Evolutionary conservation across 768 basidiomycete species (phyloP), one percentile per base, ranked within the genome.

Genomic region (Lactarius evosmus): DNA sequence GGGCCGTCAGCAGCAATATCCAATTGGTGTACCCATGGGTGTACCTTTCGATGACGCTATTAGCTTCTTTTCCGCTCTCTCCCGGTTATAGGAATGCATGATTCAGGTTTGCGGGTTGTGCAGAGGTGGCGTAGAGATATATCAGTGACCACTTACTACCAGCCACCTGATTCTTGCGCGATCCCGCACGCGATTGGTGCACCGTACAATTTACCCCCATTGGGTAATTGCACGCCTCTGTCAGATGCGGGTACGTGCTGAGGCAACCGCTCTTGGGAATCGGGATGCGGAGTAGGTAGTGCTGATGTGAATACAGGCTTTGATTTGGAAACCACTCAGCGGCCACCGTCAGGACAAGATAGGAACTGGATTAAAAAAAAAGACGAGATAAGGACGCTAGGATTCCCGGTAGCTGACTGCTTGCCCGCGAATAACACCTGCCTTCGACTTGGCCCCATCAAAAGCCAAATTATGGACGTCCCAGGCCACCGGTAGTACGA

Each of bases 271-370:
- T 49, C 41, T 27, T 34, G 62, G 51, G 14, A 58, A 33, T 27
- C 38, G 62, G 41, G 14, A 52, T 57, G 12, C 25, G 51, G 27
- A 29, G 56, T 58, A 58, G 55, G 61, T 62, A 56, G 53, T 44
- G 25, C 32, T 49, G 38, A 38, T 46, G 41, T 46, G 41, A 22
- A 40, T 58, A n/a, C n/a, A n/a, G n/a, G 22, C 41, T 59, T 34
- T 63, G 62, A 59, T 59, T 57, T 58, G 57, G 62, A 63, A 59
- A 17, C 32, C 12, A n/a, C 34, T 54, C 44, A 49, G 58, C 52
- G 52, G 54, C 58, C 27, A 22, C 4, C 30, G 40, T 30, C 58
- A 53, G 41, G n/a, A 54, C n/a, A 41, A 29, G 52, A 58, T 59
- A 57, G n/a, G n/a, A n/a, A n/a, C n/a, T n/a, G n/a, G n/a, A n/a